These are phyloP conservation scores for Calvatia gigantea DNA, from an alignment of 768 basidiomycete species.

Conservation along the genomic window DNA sequence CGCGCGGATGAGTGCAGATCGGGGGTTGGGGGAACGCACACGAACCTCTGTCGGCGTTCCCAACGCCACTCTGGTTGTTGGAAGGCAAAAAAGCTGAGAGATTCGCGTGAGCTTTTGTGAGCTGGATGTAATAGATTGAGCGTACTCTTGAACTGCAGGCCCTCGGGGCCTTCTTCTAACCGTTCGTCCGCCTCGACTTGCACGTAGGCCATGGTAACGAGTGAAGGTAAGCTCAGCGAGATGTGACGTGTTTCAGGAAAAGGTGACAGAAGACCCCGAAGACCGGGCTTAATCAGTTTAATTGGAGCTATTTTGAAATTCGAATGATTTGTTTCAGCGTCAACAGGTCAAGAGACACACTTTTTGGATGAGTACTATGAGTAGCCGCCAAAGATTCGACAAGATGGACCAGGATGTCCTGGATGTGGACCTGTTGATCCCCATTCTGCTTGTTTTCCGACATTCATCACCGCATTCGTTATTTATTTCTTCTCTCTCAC, in stretches of 20 bases:
- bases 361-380: too few species aligned
- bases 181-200: constrained; percentile 68
- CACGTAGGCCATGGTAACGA: constrained; percentile 69
- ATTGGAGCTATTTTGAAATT: neutral
- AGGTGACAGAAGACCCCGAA: neutral
- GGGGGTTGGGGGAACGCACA: neutral
- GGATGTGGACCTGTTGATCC: neutral
- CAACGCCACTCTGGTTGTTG: constrained; percentile 37
- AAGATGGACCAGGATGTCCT: neutral
- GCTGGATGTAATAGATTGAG: neutral
- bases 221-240: constrained; percentile 11
- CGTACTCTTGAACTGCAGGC: constrained; percentile 70
- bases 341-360: neutral
- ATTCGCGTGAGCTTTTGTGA: neutral
- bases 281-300: neutral
- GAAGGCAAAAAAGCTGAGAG: constrained; percentile 55
- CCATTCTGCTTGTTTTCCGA: neutral
- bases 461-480: neutral
- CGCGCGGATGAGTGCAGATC: neutral
- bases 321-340: neutral
- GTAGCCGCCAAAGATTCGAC: neutral
- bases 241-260: neutral
- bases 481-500: neutral
- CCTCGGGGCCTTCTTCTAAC: constrained; percentile 64
- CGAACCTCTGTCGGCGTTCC: constrained; percentile 53